Base-by-base conservation (phyloP, 495 filamentous ascomycete genomes). In the Aspergillus coremiiformis region DNA sequence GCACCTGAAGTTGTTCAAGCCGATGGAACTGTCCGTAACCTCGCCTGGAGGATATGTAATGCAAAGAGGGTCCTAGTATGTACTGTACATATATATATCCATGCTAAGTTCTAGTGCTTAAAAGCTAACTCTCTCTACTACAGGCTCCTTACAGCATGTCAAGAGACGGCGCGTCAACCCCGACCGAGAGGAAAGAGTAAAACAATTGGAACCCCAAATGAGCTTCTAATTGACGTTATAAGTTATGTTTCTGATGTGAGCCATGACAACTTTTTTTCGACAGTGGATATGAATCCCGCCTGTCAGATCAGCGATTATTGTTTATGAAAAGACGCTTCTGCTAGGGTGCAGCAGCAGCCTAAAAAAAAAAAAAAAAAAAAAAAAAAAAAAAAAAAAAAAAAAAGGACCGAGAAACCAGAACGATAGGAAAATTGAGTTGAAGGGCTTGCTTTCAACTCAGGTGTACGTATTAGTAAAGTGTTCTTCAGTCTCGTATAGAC, bases 41-140 rank as follows among this genome's bases (percentile, higher is more conserved):
- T 98, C 39, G 88, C 91, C 22, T 97, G 93, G 94, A 80, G 93
- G 59, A 87, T 98, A 53, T 94, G 86, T 65, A 93, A 91, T 65
- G 94, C 91, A 22, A 95, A 95, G 72, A 87, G 89, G 66, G 93
- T 96, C 49, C 65, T 97, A 67, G 93, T 95, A 76, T 69, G 89
- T 79, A 26, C 35, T 15, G 26, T 33, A 1, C 24, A 24, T 3
- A 9, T 20, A 19, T 48, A 15, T 47, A 15, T 48, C 5, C 21
- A 6, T 33, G 9, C 19, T 22, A 15, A 19, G 32, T 37, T 6
- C 20, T 14, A 39, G 45, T 21, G 42, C 47, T 49, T 46, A 48
- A 26, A 35, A 5, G 8, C 22, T 35, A 35, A 35, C 32, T 15
- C 21, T 23, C 20, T 42, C 5, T 47, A 20, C 39, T 22, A 55